Percentiles rank a stretch among this genome's conserved stretches.
These are phyloP conservation scores for Fusarium continuum DNA, from an alignment of 2,329 filamentous ascomycete genomes.

Conservation along the genomic window DNA sequence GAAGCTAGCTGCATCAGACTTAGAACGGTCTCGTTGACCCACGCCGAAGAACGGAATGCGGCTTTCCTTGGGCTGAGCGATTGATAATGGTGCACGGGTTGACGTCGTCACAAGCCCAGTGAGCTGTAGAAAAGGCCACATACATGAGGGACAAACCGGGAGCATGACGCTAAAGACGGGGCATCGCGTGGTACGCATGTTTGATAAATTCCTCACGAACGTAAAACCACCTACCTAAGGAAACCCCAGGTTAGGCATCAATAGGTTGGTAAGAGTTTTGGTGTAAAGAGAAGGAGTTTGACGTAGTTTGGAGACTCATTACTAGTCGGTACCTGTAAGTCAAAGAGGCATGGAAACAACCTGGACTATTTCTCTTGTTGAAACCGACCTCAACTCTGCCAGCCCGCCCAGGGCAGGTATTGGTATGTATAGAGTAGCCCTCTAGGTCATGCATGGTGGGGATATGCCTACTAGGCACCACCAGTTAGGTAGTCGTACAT, in stretches of 20 bases:
- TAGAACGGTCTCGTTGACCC: constrained; percentile 33
- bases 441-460: neutral
- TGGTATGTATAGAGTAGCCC: neutral
- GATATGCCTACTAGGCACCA: constrained; percentile 1
- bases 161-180: constrained; percentile 21
- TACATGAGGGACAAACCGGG: constrained; percentile 39
- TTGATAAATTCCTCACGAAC: constrained; percentile 28
- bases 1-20: constrained; percentile 38
- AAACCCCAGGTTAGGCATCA: neutral
- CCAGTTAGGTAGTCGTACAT: neutral
- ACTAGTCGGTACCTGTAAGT: neutral
- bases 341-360: neutral
- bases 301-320: neutral
- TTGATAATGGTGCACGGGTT: constrained; percentile 30
- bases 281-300: neutral
- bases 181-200: constrained; percentile 10
- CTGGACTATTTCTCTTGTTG: too few species aligned
- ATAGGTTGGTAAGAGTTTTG: neutral
- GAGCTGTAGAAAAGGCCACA: constrained; percentile 17
- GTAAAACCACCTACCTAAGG: neutral
- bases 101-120: constrained; percentile 26
- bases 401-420: neutral
- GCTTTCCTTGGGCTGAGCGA: constrained; percentile 23
- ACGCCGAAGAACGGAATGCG: constrained; percentile 39
- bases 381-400: neutral